Evolutionary conservation across 495 filamentous ascomycete species (phyloP), one percentile per base, ranked within the genome.

Genomic region (Patellaria atrata): DNA sequence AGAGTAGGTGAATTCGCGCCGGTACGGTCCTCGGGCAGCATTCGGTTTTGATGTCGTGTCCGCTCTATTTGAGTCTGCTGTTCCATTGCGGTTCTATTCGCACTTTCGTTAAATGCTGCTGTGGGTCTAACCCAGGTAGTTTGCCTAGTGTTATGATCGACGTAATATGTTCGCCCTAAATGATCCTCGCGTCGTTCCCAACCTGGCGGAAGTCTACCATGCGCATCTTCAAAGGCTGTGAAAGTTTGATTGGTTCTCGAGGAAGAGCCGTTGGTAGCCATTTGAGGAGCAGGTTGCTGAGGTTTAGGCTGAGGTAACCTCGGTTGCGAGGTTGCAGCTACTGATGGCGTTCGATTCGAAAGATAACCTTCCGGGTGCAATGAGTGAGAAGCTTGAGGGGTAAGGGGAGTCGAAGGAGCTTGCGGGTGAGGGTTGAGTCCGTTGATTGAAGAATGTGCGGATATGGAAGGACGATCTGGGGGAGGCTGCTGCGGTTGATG

Each of bases 111-210:
- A 45, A 85, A 86, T 38, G 73, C 68, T 26, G 76, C 74, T 5
- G 86, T 77, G 16, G 89, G 89, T 37, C 89, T 65, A 43, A 75
- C 83, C 89, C 89, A 97, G 32, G 87, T 97, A 8, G 89, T 97
- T 30, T 86, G 85, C 43, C 89, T 70, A 4, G 87, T 92, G 55
- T 97, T 97, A 56, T 97, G 89, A 54, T 97, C 89, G 21, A 97
- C 89, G 58, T 97, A 97, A 53, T 97, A 97, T n/a, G 86, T 96
- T 47, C 89, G 75, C 35, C 91, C 91, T 24, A 97, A 60, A 50
- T 96, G 85, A 57, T 97, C 89, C 53, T 96, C 89, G 26, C 89
- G 71, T 30, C 91, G 73, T 57, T 97, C 89, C 87, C 91, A 97
- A 22, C 89, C 89, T 32, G 79, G 75, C 14, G 89, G 89, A 42